Conservation (phyloP, 371 early-diverging fungal species). For the Mortierella sp. region DNA sequence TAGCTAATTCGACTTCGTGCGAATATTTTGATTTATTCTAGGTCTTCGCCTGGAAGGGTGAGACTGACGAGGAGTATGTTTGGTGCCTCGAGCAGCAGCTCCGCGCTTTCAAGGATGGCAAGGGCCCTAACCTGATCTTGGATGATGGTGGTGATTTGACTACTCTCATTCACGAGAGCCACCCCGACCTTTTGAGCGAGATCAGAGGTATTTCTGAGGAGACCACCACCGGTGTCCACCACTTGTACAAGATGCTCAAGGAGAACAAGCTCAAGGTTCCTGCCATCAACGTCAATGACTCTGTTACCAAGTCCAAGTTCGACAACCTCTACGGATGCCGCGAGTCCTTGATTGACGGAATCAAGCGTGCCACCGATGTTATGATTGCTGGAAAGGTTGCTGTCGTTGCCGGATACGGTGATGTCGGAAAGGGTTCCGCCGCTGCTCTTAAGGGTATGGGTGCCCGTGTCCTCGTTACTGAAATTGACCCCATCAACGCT, state of each 20-base stretch:
- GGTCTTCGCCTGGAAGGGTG: slow-evolving; percentile 95
- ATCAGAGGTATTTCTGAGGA: slow-evolving; percentile 98
- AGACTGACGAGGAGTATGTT: slow-evolving; percentile 97
- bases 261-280: slow-evolving; percentile 96
- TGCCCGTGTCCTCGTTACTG: slow-evolving; percentile 97
- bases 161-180: slow-evolving; percentile 95
- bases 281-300: slow-evolving; percentile 99
- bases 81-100: slow-evolving; percentile 94
- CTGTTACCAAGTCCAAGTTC: slow-evolving; percentile 99
- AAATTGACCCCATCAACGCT: slow-evolving; percentile 99
- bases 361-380: slow-evolving; percentile 99
- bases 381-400: slow-evolving; percentile 99
- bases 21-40: background rate
- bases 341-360: slow-evolving; percentile 99
- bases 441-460: slow-evolving; percentile 98
- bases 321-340: slow-evolving; percentile 99
- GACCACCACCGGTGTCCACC: slow-evolving; percentile 99
- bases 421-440: slow-evolving; percentile 99
- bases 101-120: slow-evolving; percentile 91
- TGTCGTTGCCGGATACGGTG: slow-evolving; percentile 99
- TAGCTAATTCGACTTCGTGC: background rate
- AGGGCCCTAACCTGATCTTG: slow-evolving; percentile 98
- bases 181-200: slow-evolving; percentile 83
- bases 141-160: slow-evolving; percentile 99
- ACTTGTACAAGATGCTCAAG: slow-evolving; percentile 97